Evolutionary conservation across 345 rosid genomes (phyloP), one percentile per base, ranked within the genome.

Genomic region (Hypericum perforatum): DNA sequence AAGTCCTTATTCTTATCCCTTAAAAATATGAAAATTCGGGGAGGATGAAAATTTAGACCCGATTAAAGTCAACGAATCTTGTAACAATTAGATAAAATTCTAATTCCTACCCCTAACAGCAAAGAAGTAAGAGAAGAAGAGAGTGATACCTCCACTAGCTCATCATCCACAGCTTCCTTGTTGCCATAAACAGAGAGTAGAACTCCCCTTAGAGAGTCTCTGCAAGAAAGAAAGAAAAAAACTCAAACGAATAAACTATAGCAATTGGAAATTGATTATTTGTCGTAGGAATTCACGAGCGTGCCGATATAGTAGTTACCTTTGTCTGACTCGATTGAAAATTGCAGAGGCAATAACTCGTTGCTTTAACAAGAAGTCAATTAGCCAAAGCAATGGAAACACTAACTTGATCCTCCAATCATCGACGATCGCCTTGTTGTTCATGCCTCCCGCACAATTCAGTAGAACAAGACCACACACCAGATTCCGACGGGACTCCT

Each of bases 371-470:
- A 90, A 67, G 59, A 84, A 82, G 72, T 86, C 97, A 16, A 90
- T 9, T 40, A 90, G 68, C 78, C 78, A 84, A 52, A 90, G 82
- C 68, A 90, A 60, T 8, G 94, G 94, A 14, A 79, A 60, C 45
- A 90, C 15, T 5, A 86, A 73, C 74, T 79, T 90, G 80, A 90
- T 84, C 80, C 97, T 80, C 95, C 97, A 90, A 73, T 90, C 95
- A 29, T 90, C 91, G 60, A 90, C 85, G 56, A 86, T 70, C 1
- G 95, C 95, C 74, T 90, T 86, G 71, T 86, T 86, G 74, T 90
- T 90, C 97, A 90, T 86, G 48, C 97, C 95, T 63, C 97, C 95
- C 29, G 97, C 77, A 70, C 95, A 90, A 6, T 90, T 90, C 74
- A 90, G 59, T 51, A 90, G 72, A 55, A 75, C 97, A 39, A 90